Conservation (phyloP, 2,329 filamentous ascomycete genomes). For the Arthrobotrys entomopaga region DNA sequence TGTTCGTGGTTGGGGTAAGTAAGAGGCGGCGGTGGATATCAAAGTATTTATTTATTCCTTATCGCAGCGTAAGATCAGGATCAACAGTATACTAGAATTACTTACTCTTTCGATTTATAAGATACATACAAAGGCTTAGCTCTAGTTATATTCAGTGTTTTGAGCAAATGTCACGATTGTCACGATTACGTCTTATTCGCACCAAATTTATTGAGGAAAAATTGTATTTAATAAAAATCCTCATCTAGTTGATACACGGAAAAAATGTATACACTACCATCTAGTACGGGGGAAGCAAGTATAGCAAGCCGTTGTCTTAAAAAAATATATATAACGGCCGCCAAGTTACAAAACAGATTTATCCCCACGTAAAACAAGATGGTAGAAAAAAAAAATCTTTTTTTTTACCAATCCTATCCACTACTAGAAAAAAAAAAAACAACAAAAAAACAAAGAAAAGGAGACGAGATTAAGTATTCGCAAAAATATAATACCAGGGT, state of each 20-base stretch:
- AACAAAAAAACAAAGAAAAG: slow-evolving; percentile 40
- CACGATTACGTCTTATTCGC: too few species aligned
- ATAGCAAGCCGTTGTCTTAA: background rate
- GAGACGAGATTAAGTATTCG: background rate
- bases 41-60: too few species aligned
- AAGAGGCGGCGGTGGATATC: too few species aligned
- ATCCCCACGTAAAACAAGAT: slow-evolving; percentile 20
- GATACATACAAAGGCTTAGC: too few species aligned
- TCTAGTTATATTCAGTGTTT: too few species aligned
- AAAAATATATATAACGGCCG: slow-evolving; percentile 2
- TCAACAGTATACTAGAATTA: too few species aligned
- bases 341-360: slow-evolving; percentile 21
- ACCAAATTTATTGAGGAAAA: slow-evolving; percentile 35
- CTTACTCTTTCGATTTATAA: too few species aligned
- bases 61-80: too few species aligned
- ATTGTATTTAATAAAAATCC: slow-evolving; percentile 51
- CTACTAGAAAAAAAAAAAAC: slow-evolving; percentile 51
- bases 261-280: slow-evolving; percentile 44
- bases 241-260: slow-evolving; percentile 50
- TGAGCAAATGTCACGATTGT: too few species aligned
- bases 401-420: slow-evolving; percentile 43
- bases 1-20: too few species aligned
- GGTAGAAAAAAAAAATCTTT: slow-evolving; percentile 17
- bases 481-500: slow-evolving; percentile 26
- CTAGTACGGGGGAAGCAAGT: slow-evolving; percentile 11